phyloP scores from a whole-genome alignment of 805 yeast species.

The Pichia kluyveri region DNA sequence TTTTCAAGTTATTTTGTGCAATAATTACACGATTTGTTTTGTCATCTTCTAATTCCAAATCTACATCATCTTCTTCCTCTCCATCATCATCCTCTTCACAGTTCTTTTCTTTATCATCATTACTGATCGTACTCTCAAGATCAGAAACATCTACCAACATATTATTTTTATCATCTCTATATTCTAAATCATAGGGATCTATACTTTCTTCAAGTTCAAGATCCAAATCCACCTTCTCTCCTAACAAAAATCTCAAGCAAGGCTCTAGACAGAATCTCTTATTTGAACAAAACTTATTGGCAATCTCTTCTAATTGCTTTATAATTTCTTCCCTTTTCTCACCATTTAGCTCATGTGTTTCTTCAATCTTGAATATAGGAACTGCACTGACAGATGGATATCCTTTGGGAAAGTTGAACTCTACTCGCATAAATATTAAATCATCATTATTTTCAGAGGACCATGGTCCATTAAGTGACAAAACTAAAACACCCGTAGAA shows the following conservation, averaged over 20 bases:
- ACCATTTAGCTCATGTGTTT: constrained; percentile 57
- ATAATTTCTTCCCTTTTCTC: constrained; percentile 44
- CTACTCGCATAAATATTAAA: constrained; percentile 59
- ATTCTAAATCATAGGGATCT: constrained; percentile 1
- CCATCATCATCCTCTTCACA: constrained; percentile 30
- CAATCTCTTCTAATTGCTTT: constrained; percentile 42
- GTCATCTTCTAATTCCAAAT: constrained; percentile 17
- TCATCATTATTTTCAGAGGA: constrained; percentile 33
- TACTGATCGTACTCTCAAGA: background rate
- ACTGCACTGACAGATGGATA: constrained; percentile 51
- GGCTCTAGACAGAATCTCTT: constrained; percentile 72
- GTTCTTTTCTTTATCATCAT: constrained; percentile 25
- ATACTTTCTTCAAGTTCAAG: constrained; percentile 19
- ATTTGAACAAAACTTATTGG: constrained; percentile 44
- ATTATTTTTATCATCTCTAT: background rate
- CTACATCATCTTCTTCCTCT: constrained; percentile 8
- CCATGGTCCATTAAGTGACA: constrained; percentile 82
- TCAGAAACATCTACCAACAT: background rate
- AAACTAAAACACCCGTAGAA: constrained; percentile 67
- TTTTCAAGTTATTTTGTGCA: constrained; percentile 5
- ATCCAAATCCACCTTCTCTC: constrained; percentile 57
- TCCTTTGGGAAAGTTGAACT: constrained; percentile 56
- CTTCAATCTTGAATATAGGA: constrained; percentile 64
- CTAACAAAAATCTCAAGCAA: constrained; percentile 66
- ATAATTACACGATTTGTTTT: constrained; percentile 10